Evolutionary conservation across 2,329 filamentous ascomycete species (phyloP).

Genomic region (Venturia asperata): DNA sequence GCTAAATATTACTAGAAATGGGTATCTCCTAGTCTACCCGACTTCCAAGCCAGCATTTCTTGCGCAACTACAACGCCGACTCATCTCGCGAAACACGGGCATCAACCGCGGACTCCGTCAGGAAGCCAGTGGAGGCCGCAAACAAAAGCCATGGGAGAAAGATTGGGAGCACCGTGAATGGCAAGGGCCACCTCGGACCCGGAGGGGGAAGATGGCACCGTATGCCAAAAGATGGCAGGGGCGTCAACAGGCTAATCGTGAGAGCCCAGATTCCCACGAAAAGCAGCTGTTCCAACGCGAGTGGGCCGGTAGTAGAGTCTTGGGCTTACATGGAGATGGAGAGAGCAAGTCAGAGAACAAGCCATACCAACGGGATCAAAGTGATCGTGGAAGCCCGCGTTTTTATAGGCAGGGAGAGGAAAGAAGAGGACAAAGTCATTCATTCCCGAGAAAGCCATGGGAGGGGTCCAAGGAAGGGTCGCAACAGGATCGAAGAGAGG

Average conservation of each 20-base stretch:
- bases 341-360: neutral
- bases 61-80: neutral
- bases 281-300: neutral
- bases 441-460: neutral
- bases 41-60: neutral
- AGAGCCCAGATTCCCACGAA: neutral
- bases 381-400: neutral
- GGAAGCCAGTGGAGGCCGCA: neutral
- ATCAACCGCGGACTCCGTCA: neutral
- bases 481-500: neutral
- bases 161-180: neutral
- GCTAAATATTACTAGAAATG: neutral
- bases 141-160: conserved; percentile 12
- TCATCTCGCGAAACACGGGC: conserved; percentile 9
- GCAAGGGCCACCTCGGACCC: neutral
- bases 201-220: neutral
- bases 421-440: conserved; percentile 17
- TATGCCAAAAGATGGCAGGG: conserved; percentile 2
- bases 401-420: neutral
- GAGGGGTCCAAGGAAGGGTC: neutral
- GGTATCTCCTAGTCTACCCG: neutral
- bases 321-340: neutral
- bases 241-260: neutral
- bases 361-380: neutral
- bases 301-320: neutral